Percentiles rank a stretch among this genome's conserved stretches.
These are phyloP conservation scores for Acacia crassicarpa DNA, from an alignment of 306 rosid genomes.

Conservation along the genomic window DNA sequence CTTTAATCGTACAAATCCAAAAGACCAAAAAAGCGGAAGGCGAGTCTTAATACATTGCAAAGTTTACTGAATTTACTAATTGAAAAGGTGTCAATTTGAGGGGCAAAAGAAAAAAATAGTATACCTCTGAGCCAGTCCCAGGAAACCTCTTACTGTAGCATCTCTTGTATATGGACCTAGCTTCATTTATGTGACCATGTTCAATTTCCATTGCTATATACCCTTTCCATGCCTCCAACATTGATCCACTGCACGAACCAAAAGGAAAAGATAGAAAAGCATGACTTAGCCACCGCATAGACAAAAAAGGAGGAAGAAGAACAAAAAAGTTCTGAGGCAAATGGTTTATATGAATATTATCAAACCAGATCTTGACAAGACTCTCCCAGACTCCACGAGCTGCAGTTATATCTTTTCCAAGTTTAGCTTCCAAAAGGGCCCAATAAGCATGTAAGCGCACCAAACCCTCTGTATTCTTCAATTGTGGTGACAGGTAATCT, in stretches of 20 bases:
- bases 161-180: conserved; percentile 82
- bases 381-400: conserved; percentile 96
- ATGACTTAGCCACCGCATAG: neutral
- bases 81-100: conserved; percentile 1
- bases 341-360: conserved; percentile 23
- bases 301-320: neutral
- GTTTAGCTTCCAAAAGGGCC: conserved; percentile 76
- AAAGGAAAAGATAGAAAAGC: neutral
- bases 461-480: conserved; percentile 75
- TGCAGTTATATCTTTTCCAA: conserved; percentile 61
- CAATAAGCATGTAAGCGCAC: conserved; percentile 78
- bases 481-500: conserved; percentile 72
- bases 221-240: conserved; percentile 80
- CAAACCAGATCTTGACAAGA: conserved; percentile 79
- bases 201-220: conserved; percentile 83
- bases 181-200: conserved; percentile 66
- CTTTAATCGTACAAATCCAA: neutral
- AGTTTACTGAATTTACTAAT: conserved; percentile 3
- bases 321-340: conserved; percentile 21
- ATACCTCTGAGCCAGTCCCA: conserved; percentile 90
- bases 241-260: conserved; percentile 64
- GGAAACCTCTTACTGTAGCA: conserved; percentile 81
- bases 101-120: conserved; percentile 6
- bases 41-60: neutral
- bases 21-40: neutral